Conservation (phyloP, 495 filamentous ascomycete genomes). For the Aspergillus biplanus region DNA sequence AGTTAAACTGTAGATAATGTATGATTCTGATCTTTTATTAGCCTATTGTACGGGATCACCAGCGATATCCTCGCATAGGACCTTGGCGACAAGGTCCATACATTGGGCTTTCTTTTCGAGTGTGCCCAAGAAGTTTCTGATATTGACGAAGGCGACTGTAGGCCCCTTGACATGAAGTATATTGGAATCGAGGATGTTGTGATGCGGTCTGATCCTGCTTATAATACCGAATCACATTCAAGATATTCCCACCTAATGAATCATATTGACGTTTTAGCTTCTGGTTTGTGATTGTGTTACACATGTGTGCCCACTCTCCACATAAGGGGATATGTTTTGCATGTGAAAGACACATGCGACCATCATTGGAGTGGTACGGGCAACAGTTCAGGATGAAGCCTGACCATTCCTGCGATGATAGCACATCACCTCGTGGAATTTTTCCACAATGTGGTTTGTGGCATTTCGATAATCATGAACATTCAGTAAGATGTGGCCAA, state of each 20-base stretch:
- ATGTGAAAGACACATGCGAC: conserved; percentile 3
- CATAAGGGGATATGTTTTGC: background rate
- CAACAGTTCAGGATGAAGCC: background rate
- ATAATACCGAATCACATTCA: conserved; percentile 12
- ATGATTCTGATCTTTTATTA: too few species aligned
- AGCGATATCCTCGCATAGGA: too few species aligned
- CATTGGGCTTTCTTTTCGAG: too few species aligned
- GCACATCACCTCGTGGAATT: background rate
- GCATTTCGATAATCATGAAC: background rate
- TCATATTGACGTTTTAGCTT: background rate
- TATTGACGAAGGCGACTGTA: too few species aligned
- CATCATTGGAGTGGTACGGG: background rate
- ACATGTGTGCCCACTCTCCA: background rate
- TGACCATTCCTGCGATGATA: background rate
- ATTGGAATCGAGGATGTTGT: too few species aligned
- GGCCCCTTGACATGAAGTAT: too few species aligned
- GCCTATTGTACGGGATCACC: too few species aligned
- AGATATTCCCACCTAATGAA: background rate
- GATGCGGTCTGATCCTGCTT: background rate
- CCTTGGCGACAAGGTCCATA: too few species aligned
- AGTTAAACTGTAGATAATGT: too few species aligned
- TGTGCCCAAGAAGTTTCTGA: too few species aligned
- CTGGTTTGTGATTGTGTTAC: background rate
- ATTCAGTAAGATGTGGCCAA: background rate
- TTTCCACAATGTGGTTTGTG: background rate